These are phyloP conservation scores for Taphrina sp. DNA, from an alignment of 1,139 yeast genomes.

Conservation along the genomic window DNA sequence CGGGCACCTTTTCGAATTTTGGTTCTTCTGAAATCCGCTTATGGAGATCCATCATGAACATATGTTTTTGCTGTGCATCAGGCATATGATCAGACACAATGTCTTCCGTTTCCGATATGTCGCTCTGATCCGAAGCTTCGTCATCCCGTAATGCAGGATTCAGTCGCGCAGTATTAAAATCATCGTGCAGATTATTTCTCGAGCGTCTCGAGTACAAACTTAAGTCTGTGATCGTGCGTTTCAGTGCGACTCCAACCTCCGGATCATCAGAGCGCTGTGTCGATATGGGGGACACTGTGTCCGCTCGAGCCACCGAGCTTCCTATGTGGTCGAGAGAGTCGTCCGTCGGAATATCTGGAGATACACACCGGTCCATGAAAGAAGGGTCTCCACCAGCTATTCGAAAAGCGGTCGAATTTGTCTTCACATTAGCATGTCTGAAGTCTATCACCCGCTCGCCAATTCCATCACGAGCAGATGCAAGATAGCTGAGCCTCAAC, in stretches of 20 bases:
- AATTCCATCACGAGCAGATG: constrained; percentile 37
- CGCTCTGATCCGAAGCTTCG: constrained; percentile 27
- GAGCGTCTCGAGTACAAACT: constrained; percentile 7
- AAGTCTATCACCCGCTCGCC: constrained; percentile 38
- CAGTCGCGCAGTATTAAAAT: constrained; percentile 1
- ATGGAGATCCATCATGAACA: constrained; percentile 24
- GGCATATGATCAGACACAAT: not conserved
- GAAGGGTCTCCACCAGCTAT: constrained; percentile 26
- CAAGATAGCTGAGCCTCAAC: constrained; percentile 36
- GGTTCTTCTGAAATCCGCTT: constrained; percentile 19
- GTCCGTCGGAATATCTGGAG: constrained; percentile 27
- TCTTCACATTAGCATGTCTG: constrained; percentile 10
- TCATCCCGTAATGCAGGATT: constrained; percentile 22
- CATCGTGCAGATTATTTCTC: constrained; percentile 11
- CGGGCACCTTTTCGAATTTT: constrained; percentile 16
- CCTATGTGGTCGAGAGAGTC: not conserved
- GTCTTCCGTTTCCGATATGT: constrained; percentile 25
- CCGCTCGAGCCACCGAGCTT: not conserved
- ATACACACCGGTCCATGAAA: constrained; percentile 23
- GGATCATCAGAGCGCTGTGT: constrained; percentile 3
- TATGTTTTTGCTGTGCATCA: constrained; percentile 18
- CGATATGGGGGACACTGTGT: constrained; percentile 2
- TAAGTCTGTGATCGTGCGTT: constrained; percentile 13
- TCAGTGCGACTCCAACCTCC: constrained; percentile 1
- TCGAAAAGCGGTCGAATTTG: constrained; percentile 22